A percentile compares a stretch with the other conserved stretches of the same genome.
phyloP scores from a whole-genome alignment of 2,329 filamentous ascomycete genomes.

The Celoporthe dispersa region DNA sequence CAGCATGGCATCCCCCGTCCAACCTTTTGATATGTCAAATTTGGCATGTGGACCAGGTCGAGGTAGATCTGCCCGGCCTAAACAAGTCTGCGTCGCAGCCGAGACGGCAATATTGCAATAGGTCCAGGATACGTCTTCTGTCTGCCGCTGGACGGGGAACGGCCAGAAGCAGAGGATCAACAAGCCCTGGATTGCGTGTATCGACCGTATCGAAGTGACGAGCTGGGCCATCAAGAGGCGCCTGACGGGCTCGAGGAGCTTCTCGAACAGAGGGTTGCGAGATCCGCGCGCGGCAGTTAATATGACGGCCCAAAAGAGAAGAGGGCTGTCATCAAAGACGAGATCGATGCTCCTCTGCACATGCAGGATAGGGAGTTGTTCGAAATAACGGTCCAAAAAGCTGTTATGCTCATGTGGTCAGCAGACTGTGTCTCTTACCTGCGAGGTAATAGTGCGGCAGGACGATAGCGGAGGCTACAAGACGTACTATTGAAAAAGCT shows the following conservation, averaged over 20 bases:
- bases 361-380: constrained; percentile 3
- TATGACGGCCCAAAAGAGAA: background rate
- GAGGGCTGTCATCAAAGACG: constrained; percentile 1
- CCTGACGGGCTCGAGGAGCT: background rate
- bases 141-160: background rate
- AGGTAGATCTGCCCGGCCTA: constrained; percentile 1
- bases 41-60: background rate
- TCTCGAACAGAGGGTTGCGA: background rate
- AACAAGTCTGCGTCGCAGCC: constrained; percentile 1
- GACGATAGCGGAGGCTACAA: background rate
- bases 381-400: background rate
- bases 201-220: background rate
- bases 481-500: background rate
- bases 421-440: background rate
- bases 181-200: constrained; percentile 3
- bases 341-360: background rate
- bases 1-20: background rate
- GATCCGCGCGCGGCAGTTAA: background rate
- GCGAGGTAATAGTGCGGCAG: background rate
- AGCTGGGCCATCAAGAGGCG: background rate
- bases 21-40: background rate
- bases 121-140: constrained; percentile 1
- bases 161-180: background rate
- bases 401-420: background rate
- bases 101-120: constrained; percentile 4